phyloP scores from a whole-genome alignment of 2,329 filamentous ascomycete species.

The Neoarthrinium moseri region DNA sequence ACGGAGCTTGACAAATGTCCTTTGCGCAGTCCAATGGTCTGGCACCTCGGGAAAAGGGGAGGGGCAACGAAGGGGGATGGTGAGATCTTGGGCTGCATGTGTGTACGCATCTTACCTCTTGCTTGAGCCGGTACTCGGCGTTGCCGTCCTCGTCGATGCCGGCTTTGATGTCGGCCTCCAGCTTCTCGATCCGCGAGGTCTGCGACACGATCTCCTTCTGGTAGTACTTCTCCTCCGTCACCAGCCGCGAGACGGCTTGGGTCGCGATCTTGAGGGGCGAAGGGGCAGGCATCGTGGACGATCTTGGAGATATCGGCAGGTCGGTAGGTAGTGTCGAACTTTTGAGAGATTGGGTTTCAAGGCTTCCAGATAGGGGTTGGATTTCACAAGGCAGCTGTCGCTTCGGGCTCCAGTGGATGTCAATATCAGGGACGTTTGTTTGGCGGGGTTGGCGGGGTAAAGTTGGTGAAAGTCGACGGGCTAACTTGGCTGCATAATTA shows the following conservation, averaged over 20 bases:
- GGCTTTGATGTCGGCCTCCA: conserved; percentile 59
- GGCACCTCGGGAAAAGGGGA: no score
- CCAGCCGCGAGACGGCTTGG: conserved; percentile 74
- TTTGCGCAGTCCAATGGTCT: no score
- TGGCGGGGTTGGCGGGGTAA: conserved; percentile 33
- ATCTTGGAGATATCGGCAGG: no score
- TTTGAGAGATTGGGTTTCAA: neutral
- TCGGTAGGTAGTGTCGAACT: no score
- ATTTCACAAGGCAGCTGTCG: neutral
- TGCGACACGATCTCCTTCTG: conserved; percentile 81
- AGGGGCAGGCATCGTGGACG: conserved; percentile 67
- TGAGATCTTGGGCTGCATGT: neutral
- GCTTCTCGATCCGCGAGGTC: conserved; percentile 65
- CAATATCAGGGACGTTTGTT: conserved; percentile 25
- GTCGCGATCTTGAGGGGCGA: conserved; percentile 77
- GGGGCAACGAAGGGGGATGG: neutral
- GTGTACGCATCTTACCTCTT: conserved; percentile 64
- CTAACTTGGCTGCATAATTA: no score
- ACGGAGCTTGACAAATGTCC: no score
- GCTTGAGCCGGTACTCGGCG: conserved; percentile 74
- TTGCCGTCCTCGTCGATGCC: conserved; percentile 66
- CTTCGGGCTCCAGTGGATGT: neutral
- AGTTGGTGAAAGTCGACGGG: no score
- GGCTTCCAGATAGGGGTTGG: neutral
- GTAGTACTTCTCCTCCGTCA: conserved; percentile 91